Evolutionary conservation across 805 yeast genomes (phyloP).

Genomic region (Metschnikowia gelsemii): DNA sequence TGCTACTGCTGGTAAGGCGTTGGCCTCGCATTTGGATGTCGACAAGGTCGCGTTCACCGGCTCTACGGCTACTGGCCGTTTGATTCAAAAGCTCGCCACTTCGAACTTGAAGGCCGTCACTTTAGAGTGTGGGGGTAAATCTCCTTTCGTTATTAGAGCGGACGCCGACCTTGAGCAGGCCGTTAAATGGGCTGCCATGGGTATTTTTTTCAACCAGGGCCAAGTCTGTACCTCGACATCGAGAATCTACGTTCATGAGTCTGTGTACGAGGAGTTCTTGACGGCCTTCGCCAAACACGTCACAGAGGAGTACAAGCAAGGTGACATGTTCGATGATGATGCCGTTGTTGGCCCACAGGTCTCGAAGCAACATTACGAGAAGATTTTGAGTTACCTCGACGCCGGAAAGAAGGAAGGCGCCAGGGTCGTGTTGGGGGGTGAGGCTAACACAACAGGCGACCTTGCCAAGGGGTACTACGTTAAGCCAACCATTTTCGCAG

Average conservation of each 20-base stretch:
- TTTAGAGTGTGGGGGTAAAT: conserved; percentile 72
- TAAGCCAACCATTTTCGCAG: conserved; percentile 74
- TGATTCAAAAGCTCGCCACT: conserved; percentile 62
- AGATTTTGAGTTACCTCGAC: conserved; percentile 44
- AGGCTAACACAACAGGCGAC: conserved; percentile 37
- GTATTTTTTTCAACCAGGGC: conserved; percentile 64
- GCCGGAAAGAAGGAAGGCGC: conserved; percentile 48
- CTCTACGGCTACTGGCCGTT: conserved; percentile 64
- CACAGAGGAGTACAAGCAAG: conserved; percentile 51
- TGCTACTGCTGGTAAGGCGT: conserved; percentile 62
- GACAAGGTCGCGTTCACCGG: conserved; percentile 67
- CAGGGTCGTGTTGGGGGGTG: conserved; percentile 41
- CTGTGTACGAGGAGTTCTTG: conserved; percentile 54
- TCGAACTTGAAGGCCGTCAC: conserved; percentile 61
- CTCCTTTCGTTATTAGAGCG: conserved; percentile 59
- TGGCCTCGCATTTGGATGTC: conserved; percentile 59
- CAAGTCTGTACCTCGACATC: conserved; percentile 71
- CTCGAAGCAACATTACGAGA: conserved; percentile 55
- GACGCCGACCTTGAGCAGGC: conserved; percentile 68
- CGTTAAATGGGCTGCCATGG: conserved; percentile 65
- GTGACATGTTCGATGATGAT: conserved; percentile 48
- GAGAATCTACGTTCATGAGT: conserved; percentile 57
- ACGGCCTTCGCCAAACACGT: conserved; percentile 46
- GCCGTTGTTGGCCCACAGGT: conserved; percentile 64
- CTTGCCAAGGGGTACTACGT: conserved; percentile 59